Conservation (phyloP, 1,284 basidiomycete genomes). For the Austroboletus niveus region DNA sequence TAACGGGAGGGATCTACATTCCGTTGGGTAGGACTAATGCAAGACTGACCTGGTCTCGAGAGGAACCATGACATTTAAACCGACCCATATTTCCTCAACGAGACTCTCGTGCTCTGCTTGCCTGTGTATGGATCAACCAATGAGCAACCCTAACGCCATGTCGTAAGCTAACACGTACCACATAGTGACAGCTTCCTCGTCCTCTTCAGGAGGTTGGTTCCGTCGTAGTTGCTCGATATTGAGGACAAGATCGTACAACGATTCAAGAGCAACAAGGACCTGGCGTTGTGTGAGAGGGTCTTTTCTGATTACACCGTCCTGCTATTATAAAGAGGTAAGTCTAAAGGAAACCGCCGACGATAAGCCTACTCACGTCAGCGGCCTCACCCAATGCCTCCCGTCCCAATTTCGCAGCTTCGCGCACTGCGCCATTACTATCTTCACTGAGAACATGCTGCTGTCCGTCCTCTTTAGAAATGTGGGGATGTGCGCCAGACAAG, state of each 20-base stretch:
- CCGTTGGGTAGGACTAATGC: not conserved
- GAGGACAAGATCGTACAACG: constrained; percentile 83
- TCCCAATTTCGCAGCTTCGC: constrained; percentile 70
- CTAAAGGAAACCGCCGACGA: not conserved
- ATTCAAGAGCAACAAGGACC: constrained; percentile 79
- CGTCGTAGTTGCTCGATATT: constrained; percentile 85
- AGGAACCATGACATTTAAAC: constrained; percentile 84
- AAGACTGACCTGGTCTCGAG: constrained; percentile 77
- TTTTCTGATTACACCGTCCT: constrained; percentile 53
- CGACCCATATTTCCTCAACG: constrained; percentile 77
- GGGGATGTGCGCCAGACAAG: constrained; percentile 52
- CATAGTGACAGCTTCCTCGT: constrained; percentile 47
- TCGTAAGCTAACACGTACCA: constrained; percentile 48
- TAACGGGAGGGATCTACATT: not conserved
- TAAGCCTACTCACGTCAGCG: constrained; percentile 42
- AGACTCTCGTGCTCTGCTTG: constrained; percentile 58
- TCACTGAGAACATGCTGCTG: constrained; percentile 28
- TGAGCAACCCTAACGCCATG: not conserved
- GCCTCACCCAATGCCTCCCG: constrained; percentile 61
- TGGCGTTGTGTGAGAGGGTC: constrained; percentile 81
- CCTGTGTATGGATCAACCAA: constrained; percentile 39
- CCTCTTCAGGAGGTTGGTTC: constrained; percentile 68
- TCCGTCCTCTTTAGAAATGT: constrained; percentile 55
- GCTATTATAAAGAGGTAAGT: constrained; percentile 32
- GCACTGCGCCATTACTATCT: constrained; percentile 54